phyloP scores from a whole-genome alignment of 495 filamentous ascomycete species.

The Podospora tetraspora region DNA sequence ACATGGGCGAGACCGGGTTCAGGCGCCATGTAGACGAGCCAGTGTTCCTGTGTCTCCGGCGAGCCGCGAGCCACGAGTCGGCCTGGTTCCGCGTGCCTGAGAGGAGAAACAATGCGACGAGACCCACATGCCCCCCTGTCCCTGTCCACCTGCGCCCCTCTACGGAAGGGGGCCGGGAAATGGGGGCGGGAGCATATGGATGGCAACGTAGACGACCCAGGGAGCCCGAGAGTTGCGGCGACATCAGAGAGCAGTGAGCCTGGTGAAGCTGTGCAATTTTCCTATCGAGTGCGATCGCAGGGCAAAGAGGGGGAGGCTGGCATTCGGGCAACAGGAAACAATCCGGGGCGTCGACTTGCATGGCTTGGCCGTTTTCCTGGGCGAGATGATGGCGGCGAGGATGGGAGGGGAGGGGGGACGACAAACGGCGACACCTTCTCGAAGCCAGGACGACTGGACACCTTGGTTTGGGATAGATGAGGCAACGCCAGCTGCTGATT shows the following conservation, averaged over 20 bases:
- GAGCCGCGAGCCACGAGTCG: neutral
- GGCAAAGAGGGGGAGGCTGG: neutral
- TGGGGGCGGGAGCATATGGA: neutral
- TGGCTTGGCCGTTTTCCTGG: neutral
- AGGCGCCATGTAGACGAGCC: conserved; percentile 1
- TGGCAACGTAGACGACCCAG: neutral
- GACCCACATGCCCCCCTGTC: neutral
- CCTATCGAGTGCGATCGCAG: neutral
- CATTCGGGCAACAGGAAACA: neutral
- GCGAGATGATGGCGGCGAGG: conserved; percentile 1
- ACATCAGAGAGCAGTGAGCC: neutral
- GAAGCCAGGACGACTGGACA: conserved; percentile 10
- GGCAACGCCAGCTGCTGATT: neutral
- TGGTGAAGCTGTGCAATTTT: neutral
- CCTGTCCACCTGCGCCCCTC: neutral
- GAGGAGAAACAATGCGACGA: conserved; percentile 3
- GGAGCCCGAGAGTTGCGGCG: neutral
- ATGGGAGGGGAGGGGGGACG: conserved; percentile 1
- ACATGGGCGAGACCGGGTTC: conserved; percentile 21
- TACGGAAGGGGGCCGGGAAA: neutral
- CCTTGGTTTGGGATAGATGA: conserved; percentile 24
- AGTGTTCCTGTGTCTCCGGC: conserved; percentile 10
- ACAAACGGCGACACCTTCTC: conserved; percentile 5
- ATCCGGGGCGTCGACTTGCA: neutral
- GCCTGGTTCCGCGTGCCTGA: neutral